phyloP scores from a whole-genome alignment of 2,329 filamentous ascomycete genomes.

The Beauveria medogensis region DNA sequence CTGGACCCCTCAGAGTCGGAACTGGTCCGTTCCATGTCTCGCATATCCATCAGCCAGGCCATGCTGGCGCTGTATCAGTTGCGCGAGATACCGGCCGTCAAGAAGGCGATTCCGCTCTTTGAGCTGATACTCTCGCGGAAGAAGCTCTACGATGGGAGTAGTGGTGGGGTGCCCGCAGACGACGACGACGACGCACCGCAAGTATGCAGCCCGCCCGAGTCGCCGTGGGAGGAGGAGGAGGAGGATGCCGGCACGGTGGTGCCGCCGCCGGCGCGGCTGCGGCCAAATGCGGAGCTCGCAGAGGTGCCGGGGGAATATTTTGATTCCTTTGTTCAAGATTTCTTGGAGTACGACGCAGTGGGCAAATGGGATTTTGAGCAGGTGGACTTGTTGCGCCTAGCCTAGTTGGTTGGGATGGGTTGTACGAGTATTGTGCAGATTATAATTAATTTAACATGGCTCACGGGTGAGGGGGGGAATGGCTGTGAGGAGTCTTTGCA shows the following conservation, averaged over 20 bases:
- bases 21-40: conserved; percentile 4
- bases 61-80: conserved; percentile 5
- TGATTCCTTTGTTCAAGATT: not conserved
- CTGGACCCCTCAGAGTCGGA: not conserved
- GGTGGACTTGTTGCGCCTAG: not conserved
- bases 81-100: conserved; percentile 2
- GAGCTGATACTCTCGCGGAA: not conserved
- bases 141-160: not conserved
- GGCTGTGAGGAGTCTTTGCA: too few species aligned
- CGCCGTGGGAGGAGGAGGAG: not conserved
- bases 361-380: not conserved
- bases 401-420: not conserved
- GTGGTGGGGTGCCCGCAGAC: not conserved
- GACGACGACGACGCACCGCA: not conserved
- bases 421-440: too few species aligned
- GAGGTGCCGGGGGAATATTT: not conserved
- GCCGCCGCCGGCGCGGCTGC: not conserved
- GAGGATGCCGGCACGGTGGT: not conserved
- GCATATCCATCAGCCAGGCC: conserved; percentile 7
- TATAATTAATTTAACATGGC: too few species aligned
- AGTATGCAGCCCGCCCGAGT: not conserved
- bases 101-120: conserved; percentile 3
- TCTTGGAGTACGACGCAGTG: not conserved
- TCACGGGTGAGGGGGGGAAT: too few species aligned
- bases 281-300: not conserved